Evolutionary conservation across 139 green algal species (phyloP), one percentile per base, ranked within the genome.

Genomic region (Zygnema circumcarinatum): DNA sequence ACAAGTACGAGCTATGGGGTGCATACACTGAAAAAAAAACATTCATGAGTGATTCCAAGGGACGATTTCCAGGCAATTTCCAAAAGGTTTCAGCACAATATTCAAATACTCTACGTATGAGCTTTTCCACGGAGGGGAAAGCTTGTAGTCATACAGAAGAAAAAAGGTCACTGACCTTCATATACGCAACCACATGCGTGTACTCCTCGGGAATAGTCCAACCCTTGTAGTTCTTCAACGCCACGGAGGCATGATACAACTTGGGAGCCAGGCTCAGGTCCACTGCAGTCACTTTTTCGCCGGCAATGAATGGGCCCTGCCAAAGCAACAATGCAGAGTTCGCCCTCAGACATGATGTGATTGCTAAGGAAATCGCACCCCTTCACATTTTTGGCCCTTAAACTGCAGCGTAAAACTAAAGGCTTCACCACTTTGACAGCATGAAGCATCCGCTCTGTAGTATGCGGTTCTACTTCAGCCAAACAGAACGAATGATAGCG

Each of bases 211-310:
- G 93, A n/a, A 94, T 81, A 7, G 47, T 39, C 79, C 84, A 92
- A 36, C 78, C 87, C 89, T 95, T 96, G 91, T 92, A 96, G 84
- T 96, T 89, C 33, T 86, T 79, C 38, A 96, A 90, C 21, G 92
- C 94, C 22, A 92, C 76, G 0, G 87, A 36, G 1, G 90, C 74
- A 86, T 98, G 96, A 88, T 98, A 96, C 67, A 98, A 90, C 89
- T 96, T 95, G 67, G 96, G 96, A 11, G 87, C 91, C 38, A 98
- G 75, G 0, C 88, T 62, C 1, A 91, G 52, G 89, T 98, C 96
- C 0, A 92, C 94, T 3, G 91, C 78, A 39, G 53, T 82, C 1
- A 88, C 0, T 29, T 35, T 89, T 1, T 90, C 79, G 2, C 79
- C 86, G 2, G 25, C 40, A 56, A 88, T 42, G 40, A 83, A 90